These are phyloP conservation scores for Colletotrichum cuscutae DNA, from an alignment of 2,329 filamentous ascomycete species.

Conservation along the genomic window DNA sequence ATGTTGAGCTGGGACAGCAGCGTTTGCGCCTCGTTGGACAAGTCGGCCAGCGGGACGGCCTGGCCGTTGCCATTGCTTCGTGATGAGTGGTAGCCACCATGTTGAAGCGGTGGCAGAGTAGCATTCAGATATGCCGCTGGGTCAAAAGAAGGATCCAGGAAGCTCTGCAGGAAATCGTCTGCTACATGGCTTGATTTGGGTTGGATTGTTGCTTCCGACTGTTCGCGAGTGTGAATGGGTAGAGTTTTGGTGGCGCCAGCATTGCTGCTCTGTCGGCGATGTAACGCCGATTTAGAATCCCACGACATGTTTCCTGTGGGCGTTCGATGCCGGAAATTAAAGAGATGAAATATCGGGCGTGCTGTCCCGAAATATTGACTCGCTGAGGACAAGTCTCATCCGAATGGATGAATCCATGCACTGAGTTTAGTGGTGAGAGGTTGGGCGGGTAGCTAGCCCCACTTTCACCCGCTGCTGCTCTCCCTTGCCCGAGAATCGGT, in stretches of 20 bases:
- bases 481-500: slow-evolving; percentile 24
- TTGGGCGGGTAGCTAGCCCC: slow-evolving; percentile 14
- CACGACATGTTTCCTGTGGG: slow-evolving; percentile 46
- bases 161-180: slow-evolving; percentile 79
- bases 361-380: not conserved
- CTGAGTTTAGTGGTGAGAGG: slow-evolving; percentile 10
- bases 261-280: slow-evolving; percentile 60
- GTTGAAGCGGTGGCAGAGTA: slow-evolving; percentile 75
- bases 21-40: slow-evolving; percentile 83
- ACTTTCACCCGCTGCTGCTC: slow-evolving; percentile 12
- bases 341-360: not conserved
- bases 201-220: slow-evolving; percentile 49
- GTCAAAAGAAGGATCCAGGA: slow-evolving; percentile 82
- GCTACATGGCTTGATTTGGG: slow-evolving; percentile 71
- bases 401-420: not conserved
- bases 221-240: slow-evolving; percentile 54
- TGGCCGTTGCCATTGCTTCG: slow-evolving; percentile 40
- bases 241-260: slow-evolving; percentile 49
- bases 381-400: slow-evolving; percentile 15
- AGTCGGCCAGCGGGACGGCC: slow-evolving; percentile 73
- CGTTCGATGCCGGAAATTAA: not conserved
- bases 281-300: slow-evolving; percentile 49
- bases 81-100: slow-evolving; percentile 42
- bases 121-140: slow-evolving; percentile 87
- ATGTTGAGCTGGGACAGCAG: slow-evolving; percentile 89